Evolutionary conservation across 768 basidiomycete genomes (phyloP).

Genomic region (Suillus plorans): DNA sequence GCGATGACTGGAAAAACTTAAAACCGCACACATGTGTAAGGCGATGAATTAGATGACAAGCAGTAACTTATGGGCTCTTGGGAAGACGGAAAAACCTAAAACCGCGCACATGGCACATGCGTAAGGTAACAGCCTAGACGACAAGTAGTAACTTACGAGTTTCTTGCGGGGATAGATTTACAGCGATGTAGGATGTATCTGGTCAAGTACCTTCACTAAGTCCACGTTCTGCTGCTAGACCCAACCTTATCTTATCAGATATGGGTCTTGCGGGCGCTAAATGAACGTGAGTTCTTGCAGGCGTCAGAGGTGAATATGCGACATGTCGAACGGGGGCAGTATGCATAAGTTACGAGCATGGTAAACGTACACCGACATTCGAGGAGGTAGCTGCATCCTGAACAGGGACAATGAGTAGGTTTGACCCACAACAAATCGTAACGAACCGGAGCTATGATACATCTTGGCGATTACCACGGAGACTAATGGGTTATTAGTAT

Average conservation of each 20-base stretch:
- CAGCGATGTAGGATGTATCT: not conserved
- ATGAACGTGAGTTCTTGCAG: not conserved
- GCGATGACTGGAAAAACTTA: not conserved
- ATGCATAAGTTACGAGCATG: not conserved
- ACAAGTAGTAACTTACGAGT: not conserved
- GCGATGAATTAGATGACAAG: not conserved
- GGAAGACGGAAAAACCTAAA: not conserved
- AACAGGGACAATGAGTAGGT: not conserved
- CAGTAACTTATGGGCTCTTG: not conserved
- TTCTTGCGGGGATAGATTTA: not conserved
- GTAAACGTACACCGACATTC: not conserved
- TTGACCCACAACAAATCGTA: not conserved
- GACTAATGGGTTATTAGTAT: not conserved
- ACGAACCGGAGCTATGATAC: not conserved
- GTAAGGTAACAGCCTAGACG: not conserved
- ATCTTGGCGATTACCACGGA: conserved; percentile 8
- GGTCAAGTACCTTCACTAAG: not conserved
- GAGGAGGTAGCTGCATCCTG: not conserved
- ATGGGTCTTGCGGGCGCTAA: not conserved
- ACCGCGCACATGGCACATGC: not conserved
- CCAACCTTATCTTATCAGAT: conserved; percentile 1
- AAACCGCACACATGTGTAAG: not conserved
- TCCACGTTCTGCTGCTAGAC: not conserved
- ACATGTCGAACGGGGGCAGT: not conserved
- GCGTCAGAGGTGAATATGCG: not conserved